Evolutionary conservation across 2,329 filamentous ascomycete species (phyloP).

Genomic region (Aspergillus cejpii): DNA sequence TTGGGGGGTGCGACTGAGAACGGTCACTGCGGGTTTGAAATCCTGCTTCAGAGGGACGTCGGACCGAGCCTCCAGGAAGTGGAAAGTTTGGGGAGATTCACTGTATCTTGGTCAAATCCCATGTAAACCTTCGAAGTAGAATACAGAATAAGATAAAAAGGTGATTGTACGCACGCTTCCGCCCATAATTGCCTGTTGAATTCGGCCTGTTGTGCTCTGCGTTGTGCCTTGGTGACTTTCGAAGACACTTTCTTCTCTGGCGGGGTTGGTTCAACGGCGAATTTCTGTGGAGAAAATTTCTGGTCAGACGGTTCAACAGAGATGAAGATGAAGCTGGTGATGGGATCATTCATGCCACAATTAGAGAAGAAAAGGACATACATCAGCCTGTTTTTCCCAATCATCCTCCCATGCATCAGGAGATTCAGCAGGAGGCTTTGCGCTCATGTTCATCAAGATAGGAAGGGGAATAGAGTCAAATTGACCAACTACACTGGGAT

Average conservation of each 20-base stretch:
- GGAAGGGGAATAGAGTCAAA: background rate
- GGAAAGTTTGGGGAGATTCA: conserved; percentile 66
- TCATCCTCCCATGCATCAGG: conserved; percentile 88
- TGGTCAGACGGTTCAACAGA: conserved; percentile 7
- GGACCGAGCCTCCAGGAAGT: conserved; percentile 64
- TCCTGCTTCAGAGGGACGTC: conserved; percentile 59
- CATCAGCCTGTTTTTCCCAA: conserved; percentile 76
- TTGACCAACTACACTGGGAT: background rate
- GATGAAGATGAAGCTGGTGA: background rate
- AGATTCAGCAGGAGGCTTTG: conserved; percentile 47
- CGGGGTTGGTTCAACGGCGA: conserved; percentile 35
- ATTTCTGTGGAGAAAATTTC: conserved; percentile 28
- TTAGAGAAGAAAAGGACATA: conserved; percentile 29
- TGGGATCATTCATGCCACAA: background rate
- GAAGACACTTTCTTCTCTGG: conserved; percentile 42
- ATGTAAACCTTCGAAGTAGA: background rate
- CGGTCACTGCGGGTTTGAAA: conserved; percentile 75
- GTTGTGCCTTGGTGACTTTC: conserved; percentile 66
- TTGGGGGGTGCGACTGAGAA: conserved; percentile 76
- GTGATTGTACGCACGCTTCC: conserved; percentile 57
- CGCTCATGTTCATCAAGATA: conserved; percentile 27
- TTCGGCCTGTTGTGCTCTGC: conserved; percentile 71
- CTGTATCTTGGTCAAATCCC: conserved; percentile 37
- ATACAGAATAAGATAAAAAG: background rate
- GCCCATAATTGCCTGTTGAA: conserved; percentile 83